Percentiles rank a stretch among this genome's conserved stretches.
Evolutionary conservation across 371 early-diverging fungal genomes (phyloP).

Genomic region (Globomyces sp.): DNA sequence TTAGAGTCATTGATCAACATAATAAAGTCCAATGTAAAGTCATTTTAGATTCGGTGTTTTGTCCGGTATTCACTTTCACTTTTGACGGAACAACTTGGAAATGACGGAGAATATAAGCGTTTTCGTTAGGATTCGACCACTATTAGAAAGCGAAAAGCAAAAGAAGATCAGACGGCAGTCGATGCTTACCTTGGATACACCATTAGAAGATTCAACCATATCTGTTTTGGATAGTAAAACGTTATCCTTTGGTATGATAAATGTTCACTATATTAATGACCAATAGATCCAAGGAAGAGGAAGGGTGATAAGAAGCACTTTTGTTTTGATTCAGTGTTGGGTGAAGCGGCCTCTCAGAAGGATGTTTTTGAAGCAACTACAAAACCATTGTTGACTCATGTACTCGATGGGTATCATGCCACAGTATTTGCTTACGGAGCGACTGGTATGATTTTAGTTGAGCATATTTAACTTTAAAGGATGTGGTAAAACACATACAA

Average conservation of each 20-base stretch:
- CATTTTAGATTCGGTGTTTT: neutral
- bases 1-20: too few relatives aligned
- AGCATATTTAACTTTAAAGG: constrained; percentile 35
- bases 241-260: neutral
- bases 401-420: constrained; percentile 64
- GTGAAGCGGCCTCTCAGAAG: constrained; percentile 7
- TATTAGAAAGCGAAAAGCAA: constrained; percentile 9
- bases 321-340: constrained; percentile 15
- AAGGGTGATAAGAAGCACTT: constrained; percentile 1
- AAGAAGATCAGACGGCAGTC: constrained; percentile 4
- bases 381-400: constrained; percentile 32
- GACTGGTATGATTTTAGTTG: constrained; percentile 36
- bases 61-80: neutral
- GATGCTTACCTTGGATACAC: neutral
- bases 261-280: neutral
- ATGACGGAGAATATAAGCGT: constrained; percentile 10
- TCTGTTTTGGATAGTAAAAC: constrained; percentile 1
- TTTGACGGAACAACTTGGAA: neutral
- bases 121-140: constrained; percentile 1
- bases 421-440: constrained; percentile 78
- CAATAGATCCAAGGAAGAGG: constrained; percentile 1
- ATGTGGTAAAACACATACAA: constrained; percentile 75
- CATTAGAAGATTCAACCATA: neutral
- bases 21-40: neutral
- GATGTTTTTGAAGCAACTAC: constrained; percentile 21